These are phyloP conservation scores for Alloascoidea hylecoeti DNA, from an alignment of 805 yeast genomes.

Conservation along the genomic window DNA sequence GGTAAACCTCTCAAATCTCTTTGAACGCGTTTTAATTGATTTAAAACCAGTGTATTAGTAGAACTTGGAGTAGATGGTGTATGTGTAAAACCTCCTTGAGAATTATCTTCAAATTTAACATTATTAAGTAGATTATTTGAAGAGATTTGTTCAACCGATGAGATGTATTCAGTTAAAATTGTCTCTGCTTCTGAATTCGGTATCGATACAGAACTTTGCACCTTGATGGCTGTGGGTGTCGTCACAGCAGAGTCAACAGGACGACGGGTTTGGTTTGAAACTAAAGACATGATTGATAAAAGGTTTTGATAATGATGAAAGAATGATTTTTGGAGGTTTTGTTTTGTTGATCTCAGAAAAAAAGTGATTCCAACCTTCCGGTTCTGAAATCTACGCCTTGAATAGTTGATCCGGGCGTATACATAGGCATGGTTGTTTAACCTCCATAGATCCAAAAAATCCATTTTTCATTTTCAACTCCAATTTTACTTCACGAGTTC, in stretches of 20 bases:
- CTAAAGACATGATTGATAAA: background rate
- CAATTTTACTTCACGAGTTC: no score
- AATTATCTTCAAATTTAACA: no score
- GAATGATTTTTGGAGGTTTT: no score
- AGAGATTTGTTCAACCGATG: constrained; percentile 26
- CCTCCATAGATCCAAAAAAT: no score
- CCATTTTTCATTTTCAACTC: no score
- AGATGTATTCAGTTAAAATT: constrained; percentile 13
- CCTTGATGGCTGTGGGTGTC: background rate
- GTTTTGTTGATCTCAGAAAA: no score
- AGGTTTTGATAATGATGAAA: no score
- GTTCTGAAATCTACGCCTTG: background rate
- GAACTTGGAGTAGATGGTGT: constrained; percentile 22
- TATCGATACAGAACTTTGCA: background rate
- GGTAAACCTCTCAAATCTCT: constrained; percentile 74
- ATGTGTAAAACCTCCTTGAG: no score
- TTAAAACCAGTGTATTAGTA: constrained; percentile 21
- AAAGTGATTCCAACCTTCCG: background rate
- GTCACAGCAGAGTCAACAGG: background rate
- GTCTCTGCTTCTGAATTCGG: constrained; percentile 12
- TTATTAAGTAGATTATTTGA: constrained; percentile 25
- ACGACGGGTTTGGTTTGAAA: background rate
- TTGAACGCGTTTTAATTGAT: constrained; percentile 62
- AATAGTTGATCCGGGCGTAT: no score
- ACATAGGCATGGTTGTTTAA: no score